These are phyloP conservation scores for Pecoramyces ruminantium DNA, from an alignment of 192 early-diverging fungal species.

Conservation along the genomic window DNA sequence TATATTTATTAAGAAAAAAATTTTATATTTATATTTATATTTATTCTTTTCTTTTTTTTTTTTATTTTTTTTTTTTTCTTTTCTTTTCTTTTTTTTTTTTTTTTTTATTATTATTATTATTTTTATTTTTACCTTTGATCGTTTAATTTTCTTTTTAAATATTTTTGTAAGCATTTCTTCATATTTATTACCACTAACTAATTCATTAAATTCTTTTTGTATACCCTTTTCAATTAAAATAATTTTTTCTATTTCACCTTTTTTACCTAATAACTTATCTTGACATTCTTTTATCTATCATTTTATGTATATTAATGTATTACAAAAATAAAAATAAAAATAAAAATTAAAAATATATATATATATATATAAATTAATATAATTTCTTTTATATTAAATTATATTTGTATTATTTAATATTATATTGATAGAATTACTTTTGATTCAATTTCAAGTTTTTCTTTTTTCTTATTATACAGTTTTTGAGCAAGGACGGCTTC, in stretches of 20 bases:
- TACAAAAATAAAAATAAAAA: too few relatives aligned
- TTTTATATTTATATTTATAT: too few relatives aligned
- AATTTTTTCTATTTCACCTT: conserved; percentile 31
- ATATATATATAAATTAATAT: too few relatives aligned
- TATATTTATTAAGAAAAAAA: too few relatives aligned
- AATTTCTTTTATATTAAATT: too few relatives aligned
- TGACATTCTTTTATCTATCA: conserved; percentile 46
- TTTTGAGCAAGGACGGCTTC: conserved; percentile 36
- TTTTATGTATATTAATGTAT: too few relatives aligned
- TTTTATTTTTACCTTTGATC: conserved; percentile 30
- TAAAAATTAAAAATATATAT: too few relatives aligned
- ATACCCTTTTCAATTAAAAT: conserved; percentile 28
- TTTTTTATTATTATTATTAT: conserved; percentile 4
- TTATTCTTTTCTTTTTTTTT: too few relatives aligned
- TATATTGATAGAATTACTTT: too few relatives aligned
- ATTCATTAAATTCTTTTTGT: conserved; percentile 22
- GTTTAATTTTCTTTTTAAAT: conserved; percentile 41
- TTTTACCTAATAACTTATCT: conserved; percentile 38
- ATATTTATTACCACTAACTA: conserved; percentile 36
- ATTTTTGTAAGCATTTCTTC: conserved; percentile 38
- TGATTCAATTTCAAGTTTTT: conserved; percentile 31
- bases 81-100: too few relatives aligned
- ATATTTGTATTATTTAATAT: too few relatives aligned
- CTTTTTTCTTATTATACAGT: conserved; percentile 19
- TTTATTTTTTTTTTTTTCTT: too few relatives aligned